Conservation (phyloP, 1,284 basidiomycete genomes). For the Apiotrichum mycotoxinovorans region DNA sequence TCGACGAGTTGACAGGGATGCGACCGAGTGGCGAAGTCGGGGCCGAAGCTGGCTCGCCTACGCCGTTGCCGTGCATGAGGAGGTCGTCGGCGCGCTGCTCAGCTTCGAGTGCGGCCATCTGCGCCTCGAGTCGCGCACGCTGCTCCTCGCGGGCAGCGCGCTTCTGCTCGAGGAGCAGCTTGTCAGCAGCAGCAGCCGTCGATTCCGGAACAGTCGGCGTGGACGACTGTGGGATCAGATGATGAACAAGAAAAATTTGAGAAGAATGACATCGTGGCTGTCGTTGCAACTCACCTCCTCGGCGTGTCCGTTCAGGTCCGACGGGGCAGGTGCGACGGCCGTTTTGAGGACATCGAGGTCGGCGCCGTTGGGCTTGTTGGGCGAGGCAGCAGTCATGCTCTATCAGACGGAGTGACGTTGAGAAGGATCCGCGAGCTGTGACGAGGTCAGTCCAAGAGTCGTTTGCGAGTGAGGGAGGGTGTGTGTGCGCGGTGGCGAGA, state of each 20-base stretch:
- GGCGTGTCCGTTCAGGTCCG: conserved; percentile 35
- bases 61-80: conserved; percentile 54
- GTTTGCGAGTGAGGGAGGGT: not conserved
- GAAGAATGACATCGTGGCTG: no score
- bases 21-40: conserved; percentile 38
- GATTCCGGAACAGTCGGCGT: conserved; percentile 7
- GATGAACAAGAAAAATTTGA: not conserved
- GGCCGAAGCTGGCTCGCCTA: conserved; percentile 36
- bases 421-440: conserved; percentile 19
- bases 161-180: conserved; percentile 80
- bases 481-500: not conserved
- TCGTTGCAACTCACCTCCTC: conserved; percentile 32
- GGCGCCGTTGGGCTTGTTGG: conserved; percentile 28
- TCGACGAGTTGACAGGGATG: conserved; percentile 4
- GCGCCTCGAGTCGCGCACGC: conserved; percentile 85
- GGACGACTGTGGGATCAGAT: not conserved
- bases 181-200: conserved; percentile 7
- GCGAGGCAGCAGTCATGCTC: conserved; percentile 34
- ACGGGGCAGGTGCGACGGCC: conserved; percentile 9
- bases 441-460: not conserved
- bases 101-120: conserved; percentile 86
- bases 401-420: conserved; percentile 4
- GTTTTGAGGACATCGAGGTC: conserved; percentile 25
- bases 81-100: conserved; percentile 70
- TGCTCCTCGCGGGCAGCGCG: conserved; percentile 78